These are phyloP conservation scores for Crithidia fasciculata DNA, from an alignment of 208 protist genomes.

Conservation along the genomic window DNA sequence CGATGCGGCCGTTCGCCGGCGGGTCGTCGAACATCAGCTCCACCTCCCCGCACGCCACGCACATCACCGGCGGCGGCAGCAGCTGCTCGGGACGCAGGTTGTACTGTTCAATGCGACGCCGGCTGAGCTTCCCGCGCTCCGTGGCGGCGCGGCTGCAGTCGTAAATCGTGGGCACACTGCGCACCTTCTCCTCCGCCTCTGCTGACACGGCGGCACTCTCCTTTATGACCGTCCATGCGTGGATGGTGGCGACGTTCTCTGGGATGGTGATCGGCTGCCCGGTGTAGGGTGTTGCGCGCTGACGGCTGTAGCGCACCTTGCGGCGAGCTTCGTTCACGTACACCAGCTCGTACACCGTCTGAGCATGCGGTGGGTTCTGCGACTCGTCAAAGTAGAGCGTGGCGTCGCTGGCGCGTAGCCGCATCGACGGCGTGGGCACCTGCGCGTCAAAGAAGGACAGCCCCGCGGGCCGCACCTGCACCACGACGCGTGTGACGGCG, in stretches of 20 bases:
- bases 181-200: constrained; percentile 27
- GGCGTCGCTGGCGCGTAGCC: constrained; percentile 51
- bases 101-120: constrained; percentile 34
- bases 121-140: constrained; percentile 41
- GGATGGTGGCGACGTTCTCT: constrained; percentile 70
- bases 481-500: constrained; percentile 43
- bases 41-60: constrained; percentile 74
- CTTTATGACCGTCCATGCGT: constrained; percentile 71
- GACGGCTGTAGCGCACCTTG: constrained; percentile 65
- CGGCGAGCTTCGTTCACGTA: constrained; percentile 57
- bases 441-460: constrained; percentile 70
- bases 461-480: constrained; percentile 57
- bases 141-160: constrained; percentile 59
- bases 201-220: neutral
- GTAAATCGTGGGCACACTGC: constrained; percentile 75
- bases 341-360: constrained; percentile 76
- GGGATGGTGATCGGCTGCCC: constrained; percentile 54
- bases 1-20: constrained; percentile 62
- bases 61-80: constrained; percentile 77
- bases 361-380: constrained; percentile 50
- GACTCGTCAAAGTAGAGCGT: constrained; percentile 85
- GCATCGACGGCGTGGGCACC: constrained; percentile 61
- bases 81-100: constrained; percentile 25
- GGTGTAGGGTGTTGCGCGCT: constrained; percentile 46
- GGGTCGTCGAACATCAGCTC: constrained; percentile 79